Base-by-base conservation (phyloP, 805 yeast species). In the Cyberlindnera meyerae region DNA sequence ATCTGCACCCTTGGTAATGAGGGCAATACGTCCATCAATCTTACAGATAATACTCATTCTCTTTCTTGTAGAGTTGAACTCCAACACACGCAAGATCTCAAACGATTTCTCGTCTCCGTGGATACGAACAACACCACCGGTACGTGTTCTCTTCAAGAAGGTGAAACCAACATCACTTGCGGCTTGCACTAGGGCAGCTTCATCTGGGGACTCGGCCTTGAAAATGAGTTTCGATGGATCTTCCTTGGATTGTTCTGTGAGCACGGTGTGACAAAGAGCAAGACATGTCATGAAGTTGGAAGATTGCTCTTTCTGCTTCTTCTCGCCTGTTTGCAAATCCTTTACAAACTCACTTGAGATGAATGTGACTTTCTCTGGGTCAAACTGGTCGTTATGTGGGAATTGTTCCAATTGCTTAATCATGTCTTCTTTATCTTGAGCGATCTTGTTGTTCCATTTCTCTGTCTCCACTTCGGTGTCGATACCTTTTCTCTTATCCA, bases 151-250 rank as follows among this genome's bases (percentile, higher is more conserved):
- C 26, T 74, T 79, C n/a, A 70, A 56, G 54, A 83, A 82, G 28
- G 73, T 71, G 57, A 73, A 83, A 1, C 94, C 94, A 46, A 80
- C 66, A 48, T 82, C 81, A 55, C 88, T 71, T 0, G 93, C 93
- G 16, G 90, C 82, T 9, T 77, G 79, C 7, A 83, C 94, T 36
- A 83, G 67, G 0, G 94, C 93, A 24, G 89, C 88, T 60, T 83
- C 94, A 66, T 83, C 94, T 0, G 94, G 94, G n/a, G 87, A 79
- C 55, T 83, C 90, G 0, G 93, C 93, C 49, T 79, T 79, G 33
- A 82, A 64, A 17, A 73, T 70, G 36, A 72, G 48, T 40, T 71
- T 77, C 1, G 64, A 66, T 2, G 85, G 78, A 45, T 75, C 66
- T 15, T 71, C 70, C 20, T 75, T 77, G 34, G 77, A 75, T 26